phyloP scores from a whole-genome alignment of 1,284 basidiomycete genomes.

The Sphagnurus paluster region DNA sequence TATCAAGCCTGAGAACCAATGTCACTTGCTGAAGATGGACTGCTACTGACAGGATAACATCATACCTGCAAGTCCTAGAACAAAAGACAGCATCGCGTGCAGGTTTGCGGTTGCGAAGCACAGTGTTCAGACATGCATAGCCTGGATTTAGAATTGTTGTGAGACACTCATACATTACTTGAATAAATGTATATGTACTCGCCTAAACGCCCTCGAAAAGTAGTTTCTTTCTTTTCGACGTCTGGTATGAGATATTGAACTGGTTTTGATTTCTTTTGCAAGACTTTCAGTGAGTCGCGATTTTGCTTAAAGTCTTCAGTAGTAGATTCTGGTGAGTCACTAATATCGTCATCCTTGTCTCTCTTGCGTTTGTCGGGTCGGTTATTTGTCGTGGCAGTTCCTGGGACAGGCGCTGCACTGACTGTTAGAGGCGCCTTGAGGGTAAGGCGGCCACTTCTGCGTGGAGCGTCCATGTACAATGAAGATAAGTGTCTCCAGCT shows the following conservation, averaged over 20 bases:
- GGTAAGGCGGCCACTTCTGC: constrained; percentile 11
- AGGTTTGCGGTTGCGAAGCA: constrained; percentile 72
- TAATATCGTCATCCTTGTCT: too few relatives aligned
- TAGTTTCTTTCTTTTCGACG: constrained; percentile 60
- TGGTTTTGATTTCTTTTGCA: constrained; percentile 44
- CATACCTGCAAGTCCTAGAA: constrained; percentile 64
- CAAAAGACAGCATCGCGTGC: constrained; percentile 67
- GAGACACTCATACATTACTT: too few relatives aligned
- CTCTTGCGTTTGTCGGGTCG: too few relatives aligned
- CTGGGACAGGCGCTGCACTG: background rate
- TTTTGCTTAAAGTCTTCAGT: too few relatives aligned
- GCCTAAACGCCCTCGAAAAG: constrained; percentile 74
- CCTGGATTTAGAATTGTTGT: constrained; percentile 31
- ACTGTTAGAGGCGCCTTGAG: background rate
- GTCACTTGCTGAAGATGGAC: background rate
- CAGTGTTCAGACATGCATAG: constrained; percentile 85
- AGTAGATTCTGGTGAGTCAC: too few relatives aligned
- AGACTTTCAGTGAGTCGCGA: too few relatives aligned
- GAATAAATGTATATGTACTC: constrained; percentile 14
- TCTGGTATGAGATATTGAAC: constrained; percentile 76
- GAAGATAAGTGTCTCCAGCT: too few relatives aligned
- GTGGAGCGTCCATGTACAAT: constrained; percentile 4
- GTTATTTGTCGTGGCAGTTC: background rate
- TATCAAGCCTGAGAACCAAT: constrained; percentile 56
- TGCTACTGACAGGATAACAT: background rate